These are phyloP conservation scores for Aurantiochytrium sp. DNA, from an alignment of 108 stramenopile species.

Conservation along the genomic window DNA sequence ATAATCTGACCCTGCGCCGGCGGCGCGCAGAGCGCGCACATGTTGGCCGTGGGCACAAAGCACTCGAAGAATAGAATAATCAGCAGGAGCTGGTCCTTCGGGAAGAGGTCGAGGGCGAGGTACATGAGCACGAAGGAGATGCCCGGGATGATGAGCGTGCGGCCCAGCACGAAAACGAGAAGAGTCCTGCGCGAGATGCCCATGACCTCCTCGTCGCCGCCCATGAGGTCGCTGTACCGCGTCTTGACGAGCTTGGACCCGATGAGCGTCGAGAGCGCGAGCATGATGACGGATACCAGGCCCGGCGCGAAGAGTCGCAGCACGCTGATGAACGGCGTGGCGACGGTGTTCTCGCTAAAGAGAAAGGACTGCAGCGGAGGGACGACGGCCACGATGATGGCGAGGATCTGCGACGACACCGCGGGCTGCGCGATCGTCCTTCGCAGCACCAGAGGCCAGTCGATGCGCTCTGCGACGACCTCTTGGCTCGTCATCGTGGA, in stretches of 20 bases:
- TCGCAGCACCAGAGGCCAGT: not conserved
- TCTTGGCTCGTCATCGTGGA: not conserved
- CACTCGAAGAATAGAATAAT: slow-evolving; percentile 7
- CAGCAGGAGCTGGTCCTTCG: not conserved
- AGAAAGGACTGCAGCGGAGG: not conserved
- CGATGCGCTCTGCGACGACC: not conserved
- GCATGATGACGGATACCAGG: not conserved
- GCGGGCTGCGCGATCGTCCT: not conserved
- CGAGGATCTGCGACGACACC: not conserved
- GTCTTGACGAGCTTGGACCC: not conserved
- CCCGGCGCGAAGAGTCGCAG: not conserved
- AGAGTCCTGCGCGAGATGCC: not conserved
- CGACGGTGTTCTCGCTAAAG: not conserved
- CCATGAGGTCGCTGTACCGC: not conserved
- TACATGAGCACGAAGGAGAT: not conserved
- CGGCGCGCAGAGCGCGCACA: not conserved
- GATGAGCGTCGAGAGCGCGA: not conserved
- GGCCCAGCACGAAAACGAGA: not conserved
- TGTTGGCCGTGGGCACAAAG: not conserved
- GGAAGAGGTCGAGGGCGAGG: not conserved
- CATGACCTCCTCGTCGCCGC: not conserved
- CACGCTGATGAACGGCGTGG: not conserved
- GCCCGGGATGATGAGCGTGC: not conserved
- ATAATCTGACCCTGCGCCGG: not conserved
- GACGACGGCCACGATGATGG: not conserved